Evolutionary conservation across 1,139 yeast species (phyloP).

Genomic region (Taphrina flavorubra): DNA sequence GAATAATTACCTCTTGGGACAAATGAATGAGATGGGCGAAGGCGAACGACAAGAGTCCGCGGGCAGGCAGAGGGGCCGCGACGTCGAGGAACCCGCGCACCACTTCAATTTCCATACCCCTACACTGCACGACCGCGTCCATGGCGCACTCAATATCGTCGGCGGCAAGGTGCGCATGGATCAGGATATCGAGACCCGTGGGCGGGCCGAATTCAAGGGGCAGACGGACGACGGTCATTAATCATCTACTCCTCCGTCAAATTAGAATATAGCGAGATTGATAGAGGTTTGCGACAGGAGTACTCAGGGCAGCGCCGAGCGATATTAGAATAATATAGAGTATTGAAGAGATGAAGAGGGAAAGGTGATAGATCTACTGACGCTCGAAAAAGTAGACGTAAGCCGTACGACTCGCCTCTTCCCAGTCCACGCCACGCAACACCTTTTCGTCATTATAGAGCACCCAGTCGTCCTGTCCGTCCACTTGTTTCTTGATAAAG

Average conservation of each 20-base stretch:
- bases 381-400: slow-evolving; percentile 53
- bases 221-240: slow-evolving; percentile 33
- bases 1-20: slow-evolving; percentile 30
- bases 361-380: no score
- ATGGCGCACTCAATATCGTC: slow-evolving; percentile 29
- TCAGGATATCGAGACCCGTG: slow-evolving; percentile 36
- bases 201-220: slow-evolving; percentile 35
- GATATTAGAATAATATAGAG: no score
- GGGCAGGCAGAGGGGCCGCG: slow-evolving; percentile 35
- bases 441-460: slow-evolving; percentile 94
- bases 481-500: slow-evolving; percentile 60
- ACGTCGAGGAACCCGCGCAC: slow-evolving; percentile 36
- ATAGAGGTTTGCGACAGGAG: no score
- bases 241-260: background rate
- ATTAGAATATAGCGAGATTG: no score
- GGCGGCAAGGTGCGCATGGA: slow-evolving; percentile 36
- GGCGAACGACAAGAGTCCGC: slow-evolving; percentile 2
- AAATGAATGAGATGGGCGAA: slow-evolving; percentile 22
- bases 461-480: slow-evolving; percentile 67
- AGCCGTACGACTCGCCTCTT: slow-evolving; percentile 65
- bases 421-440: slow-evolving; percentile 66
- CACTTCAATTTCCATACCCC: slow-evolving; percentile 32
- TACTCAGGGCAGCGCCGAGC: no score
- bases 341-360: no score
- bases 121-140: slow-evolving; percentile 26